phyloP scores from a whole-genome alignment of 1,284 basidiomycete genomes.

The Volvariella surrecta region DNA sequence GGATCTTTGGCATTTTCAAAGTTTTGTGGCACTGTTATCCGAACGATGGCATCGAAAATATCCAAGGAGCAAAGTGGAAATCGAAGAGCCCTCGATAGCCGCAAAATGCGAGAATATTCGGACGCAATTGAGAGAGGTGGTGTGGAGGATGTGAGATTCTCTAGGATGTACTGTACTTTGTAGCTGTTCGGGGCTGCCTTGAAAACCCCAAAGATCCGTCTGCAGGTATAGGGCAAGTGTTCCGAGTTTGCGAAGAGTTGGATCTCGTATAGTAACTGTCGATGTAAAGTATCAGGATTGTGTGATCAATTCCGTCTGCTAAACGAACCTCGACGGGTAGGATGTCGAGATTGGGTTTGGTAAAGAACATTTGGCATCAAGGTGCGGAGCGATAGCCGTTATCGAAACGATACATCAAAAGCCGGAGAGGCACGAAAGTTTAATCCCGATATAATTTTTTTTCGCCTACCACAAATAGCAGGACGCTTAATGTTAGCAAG shows the following conservation, averaged over 20 bases:
- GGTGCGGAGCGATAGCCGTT: no score
- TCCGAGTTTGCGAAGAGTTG: slow-evolving; percentile 58
- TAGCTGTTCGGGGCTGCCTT: slow-evolving; percentile 40
- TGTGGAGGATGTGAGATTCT: slow-evolving; percentile 19
- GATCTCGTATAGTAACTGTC: slow-evolving; percentile 66
- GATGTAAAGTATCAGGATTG: slow-evolving; percentile 4
- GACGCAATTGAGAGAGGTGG: not conserved
- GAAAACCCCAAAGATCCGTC: slow-evolving; percentile 43
- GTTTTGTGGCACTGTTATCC: slow-evolving; percentile 8
- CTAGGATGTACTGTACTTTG: slow-evolving; percentile 52
- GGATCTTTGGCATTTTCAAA: no score
- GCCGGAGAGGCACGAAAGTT: no score
- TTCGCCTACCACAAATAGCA: no score
- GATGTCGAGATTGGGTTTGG: slow-evolving; percentile 9
- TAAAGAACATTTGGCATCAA: no score
- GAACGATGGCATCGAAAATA: slow-evolving; percentile 46
- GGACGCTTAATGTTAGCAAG: no score
- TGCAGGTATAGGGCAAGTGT: slow-evolving; percentile 47
- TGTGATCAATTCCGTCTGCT: not conserved
- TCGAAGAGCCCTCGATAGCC: slow-evolving; percentile 44
- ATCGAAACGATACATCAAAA: no score
- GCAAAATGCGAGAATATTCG: slow-evolving; percentile 10
- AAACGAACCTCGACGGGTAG: slow-evolving; percentile 39
- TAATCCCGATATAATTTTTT: no score
- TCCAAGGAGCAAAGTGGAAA: slow-evolving; percentile 55